Evolutionary conservation across 352 stramenopile species (phyloP).

Genomic region (Phytopythium montanum): DNA sequence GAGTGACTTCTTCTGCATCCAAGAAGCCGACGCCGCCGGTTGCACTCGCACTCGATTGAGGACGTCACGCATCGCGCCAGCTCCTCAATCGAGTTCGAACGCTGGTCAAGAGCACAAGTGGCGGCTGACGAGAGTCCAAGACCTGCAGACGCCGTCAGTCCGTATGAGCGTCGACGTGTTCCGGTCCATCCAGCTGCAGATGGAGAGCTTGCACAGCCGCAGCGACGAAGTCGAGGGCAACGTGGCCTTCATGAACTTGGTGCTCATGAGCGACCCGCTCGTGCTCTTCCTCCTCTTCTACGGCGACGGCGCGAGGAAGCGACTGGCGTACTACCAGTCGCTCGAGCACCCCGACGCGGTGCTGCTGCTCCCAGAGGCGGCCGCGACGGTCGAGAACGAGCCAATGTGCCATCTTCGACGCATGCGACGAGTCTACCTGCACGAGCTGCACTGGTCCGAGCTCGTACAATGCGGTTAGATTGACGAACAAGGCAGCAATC

Average conservation of each 20-base stretch:
- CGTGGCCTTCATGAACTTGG: slow-evolving; percentile 34
- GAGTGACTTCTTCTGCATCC: slow-evolving; percentile 30
- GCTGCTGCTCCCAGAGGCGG: not conserved
- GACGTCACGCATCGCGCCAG: not conserved
- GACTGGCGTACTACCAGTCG: slow-evolving; percentile 1
- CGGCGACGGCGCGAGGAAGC: not conserved
- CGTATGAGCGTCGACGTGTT: slow-evolving; percentile 8
- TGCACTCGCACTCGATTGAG: not conserved
- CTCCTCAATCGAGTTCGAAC: not conserved
- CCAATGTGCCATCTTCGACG: not conserved
- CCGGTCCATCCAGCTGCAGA: slow-evolving; percentile 26
- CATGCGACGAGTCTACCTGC: not conserved
- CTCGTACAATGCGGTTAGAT: slow-evolving; percentile 5
- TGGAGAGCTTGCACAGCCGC: slow-evolving; percentile 19
- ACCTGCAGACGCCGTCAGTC: not conserved
- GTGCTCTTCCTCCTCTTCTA: slow-evolving; percentile 15
- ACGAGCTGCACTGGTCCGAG: slow-evolving; percentile 1
- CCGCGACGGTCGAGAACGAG: slow-evolving; percentile 2
- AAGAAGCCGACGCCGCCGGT: slow-evolving; percentile 2
- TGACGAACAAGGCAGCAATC: no score
- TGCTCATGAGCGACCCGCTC: slow-evolving; percentile 37
- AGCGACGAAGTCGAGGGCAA: slow-evolving; percentile 22
- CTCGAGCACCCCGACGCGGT: not conserved
- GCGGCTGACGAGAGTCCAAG: not conserved
- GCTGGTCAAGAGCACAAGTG: not conserved